Conservation (phyloP, 441 rosid species). For the Croton laevigatus region DNA sequence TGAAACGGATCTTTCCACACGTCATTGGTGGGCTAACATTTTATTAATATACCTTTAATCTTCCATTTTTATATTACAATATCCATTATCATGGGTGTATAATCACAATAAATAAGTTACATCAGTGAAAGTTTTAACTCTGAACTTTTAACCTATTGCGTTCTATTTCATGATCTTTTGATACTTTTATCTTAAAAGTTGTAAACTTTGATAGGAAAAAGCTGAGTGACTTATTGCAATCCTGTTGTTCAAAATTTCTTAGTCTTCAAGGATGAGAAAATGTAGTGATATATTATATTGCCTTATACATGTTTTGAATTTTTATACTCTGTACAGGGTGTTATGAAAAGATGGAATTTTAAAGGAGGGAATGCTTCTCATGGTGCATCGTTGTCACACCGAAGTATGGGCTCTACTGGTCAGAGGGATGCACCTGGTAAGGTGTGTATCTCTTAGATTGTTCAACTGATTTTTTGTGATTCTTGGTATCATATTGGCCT, state of each 20-base stretch:
- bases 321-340: slow-evolving; percentile 51
- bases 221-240: neutral
- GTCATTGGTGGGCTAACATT: neutral
- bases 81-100: neutral
- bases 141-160: neutral
- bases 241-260: neutral
- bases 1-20: neutral
- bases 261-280: slow-evolving; percentile 8
- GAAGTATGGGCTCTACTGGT: slow-evolving; percentile 91
- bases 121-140: neutral
- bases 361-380: slow-evolving; percentile 77
- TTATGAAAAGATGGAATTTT: slow-evolving; percentile 68
- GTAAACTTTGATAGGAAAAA: neutral
- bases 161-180: slow-evolving; percentile 1
- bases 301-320: slow-evolving; percentile 2
- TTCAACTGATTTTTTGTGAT: slow-evolving; percentile 1
- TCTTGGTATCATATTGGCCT: neutral
- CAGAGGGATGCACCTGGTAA: slow-evolving; percentile 95
- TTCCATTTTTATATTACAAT: neutral
- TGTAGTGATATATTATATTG: neutral
- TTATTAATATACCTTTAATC: neutral
- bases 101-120: no score
- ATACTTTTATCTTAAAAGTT: slow-evolving; percentile 1
- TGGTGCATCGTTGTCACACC: slow-evolving; percentile 81
- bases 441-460: slow-evolving; percentile 44